phyloP scores from a whole-genome alignment of 2,329 filamentous ascomycete genomes.

The Tolypocladium album region DNA sequence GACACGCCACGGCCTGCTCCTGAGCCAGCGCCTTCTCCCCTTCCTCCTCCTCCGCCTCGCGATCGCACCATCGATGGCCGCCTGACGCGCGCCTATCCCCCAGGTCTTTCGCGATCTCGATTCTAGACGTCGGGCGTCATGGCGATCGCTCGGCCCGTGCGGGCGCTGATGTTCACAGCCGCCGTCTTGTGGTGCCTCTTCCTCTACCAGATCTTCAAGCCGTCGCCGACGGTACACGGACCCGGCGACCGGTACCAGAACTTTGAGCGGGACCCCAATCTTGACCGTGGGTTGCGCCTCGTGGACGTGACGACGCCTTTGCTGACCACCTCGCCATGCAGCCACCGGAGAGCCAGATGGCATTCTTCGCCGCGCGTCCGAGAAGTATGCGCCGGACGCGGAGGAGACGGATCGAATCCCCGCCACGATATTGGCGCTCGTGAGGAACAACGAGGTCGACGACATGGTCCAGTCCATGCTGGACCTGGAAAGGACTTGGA shows the following conservation, averaged over 20 bases:
- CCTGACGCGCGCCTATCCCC: background rate
- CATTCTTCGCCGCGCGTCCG: slow-evolving; percentile 58
- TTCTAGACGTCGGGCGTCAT: slow-evolving; percentile 37
- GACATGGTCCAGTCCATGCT: slow-evolving; percentile 81
- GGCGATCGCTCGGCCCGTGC: slow-evolving; percentile 77
- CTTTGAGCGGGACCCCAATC: slow-evolving; percentile 70
- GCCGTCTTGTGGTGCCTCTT: slow-evolving; percentile 69
- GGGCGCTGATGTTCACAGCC: slow-evolving; percentile 63
- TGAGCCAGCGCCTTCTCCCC: background rate
- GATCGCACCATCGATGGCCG: slow-evolving; percentile 1
- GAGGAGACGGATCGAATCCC: slow-evolving; percentile 75
- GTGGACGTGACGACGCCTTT: background rate
- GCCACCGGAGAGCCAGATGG: slow-evolving; percentile 78
- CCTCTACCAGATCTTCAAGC: slow-evolving; percentile 61
- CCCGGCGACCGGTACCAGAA: slow-evolving; percentile 35
- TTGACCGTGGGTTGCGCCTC: slow-evolving; percentile 58
- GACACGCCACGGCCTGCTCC: background rate
- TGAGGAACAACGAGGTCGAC: slow-evolving; percentile 80
- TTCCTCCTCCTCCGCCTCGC: background rate
- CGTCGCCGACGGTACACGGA: slow-evolving; percentile 34
- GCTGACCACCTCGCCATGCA: slow-evolving; percentile 25
- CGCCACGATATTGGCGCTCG: slow-evolving; percentile 82
- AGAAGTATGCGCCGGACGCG: slow-evolving; percentile 69
- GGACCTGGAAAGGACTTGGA: slow-evolving; percentile 92
- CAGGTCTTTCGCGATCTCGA: background rate